Evolutionary conservation across 129 eudicot species (phyloP).

Genomic region (Kitagawia praeruptora): DNA sequence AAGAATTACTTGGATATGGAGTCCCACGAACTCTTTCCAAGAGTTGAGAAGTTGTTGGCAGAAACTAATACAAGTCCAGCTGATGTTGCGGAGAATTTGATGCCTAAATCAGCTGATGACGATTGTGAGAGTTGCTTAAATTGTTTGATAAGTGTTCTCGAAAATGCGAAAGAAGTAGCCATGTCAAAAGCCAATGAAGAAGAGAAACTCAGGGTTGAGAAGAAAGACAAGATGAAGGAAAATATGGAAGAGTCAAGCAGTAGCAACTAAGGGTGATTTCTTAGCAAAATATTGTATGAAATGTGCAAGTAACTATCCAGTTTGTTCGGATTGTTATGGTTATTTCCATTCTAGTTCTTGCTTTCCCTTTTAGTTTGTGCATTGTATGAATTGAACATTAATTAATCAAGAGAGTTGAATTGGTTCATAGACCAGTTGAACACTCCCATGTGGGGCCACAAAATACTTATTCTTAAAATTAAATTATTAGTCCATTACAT

Average conservation of each 20-base stretch:
- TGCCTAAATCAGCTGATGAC: background rate
- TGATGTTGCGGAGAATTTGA: conserved; percentile 4
- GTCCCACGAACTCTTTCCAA: background rate
- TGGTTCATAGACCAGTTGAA: too few relatives aligned
- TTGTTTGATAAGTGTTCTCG: background rate
- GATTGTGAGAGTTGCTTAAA: background rate
- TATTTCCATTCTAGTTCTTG: too few relatives aligned
- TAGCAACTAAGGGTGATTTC: too few relatives aligned
- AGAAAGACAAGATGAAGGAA: too few relatives aligned
- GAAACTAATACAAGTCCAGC: background rate
- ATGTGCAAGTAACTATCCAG: too few relatives aligned
- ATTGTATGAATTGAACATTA: background rate
- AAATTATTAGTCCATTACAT: too few relatives aligned
- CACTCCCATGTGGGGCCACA: too few relatives aligned
- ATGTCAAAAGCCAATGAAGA: background rate
- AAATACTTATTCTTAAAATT: too few relatives aligned
- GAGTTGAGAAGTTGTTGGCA: background rate
- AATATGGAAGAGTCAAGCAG: too few relatives aligned
- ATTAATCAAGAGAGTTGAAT: background rate
- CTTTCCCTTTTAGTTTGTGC: too few relatives aligned
- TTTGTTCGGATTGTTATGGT: too few relatives aligned
- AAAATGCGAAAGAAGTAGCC: background rate
- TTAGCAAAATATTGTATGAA: too few relatives aligned
- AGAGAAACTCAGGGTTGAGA: background rate
- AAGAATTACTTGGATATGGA: background rate